Conservation (phyloP, 2,329 filamentous ascomycete genomes). For the Botrytis sinoallii region DNA sequence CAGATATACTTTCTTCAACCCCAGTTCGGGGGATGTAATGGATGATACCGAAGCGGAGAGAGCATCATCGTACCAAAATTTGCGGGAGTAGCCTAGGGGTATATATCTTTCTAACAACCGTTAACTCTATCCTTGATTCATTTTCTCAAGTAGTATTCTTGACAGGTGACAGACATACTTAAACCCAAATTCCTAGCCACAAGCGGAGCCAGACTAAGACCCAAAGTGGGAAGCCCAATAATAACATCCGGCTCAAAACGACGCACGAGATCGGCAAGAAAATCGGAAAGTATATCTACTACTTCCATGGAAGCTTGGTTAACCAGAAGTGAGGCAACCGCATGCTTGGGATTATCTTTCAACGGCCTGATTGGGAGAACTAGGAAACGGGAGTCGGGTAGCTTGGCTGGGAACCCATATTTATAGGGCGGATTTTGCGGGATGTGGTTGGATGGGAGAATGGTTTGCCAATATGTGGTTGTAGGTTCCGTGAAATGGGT, state of each 20-base stretch:
- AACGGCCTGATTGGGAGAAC: constrained; percentile 30
- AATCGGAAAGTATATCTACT: constrained; percentile 21
- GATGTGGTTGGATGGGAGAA: constrained; percentile 18
- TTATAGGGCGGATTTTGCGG: constrained; percentile 24
- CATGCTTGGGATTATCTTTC: constrained; percentile 21
- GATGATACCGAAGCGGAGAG: constrained; percentile 31
- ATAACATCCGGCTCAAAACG: constrained; percentile 28
- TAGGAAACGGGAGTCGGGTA: constrained; percentile 30
- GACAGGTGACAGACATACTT: constrained; percentile 22
- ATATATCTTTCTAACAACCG: constrained; percentile 28
- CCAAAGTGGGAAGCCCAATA: constrained; percentile 34
- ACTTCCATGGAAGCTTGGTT: constrained; percentile 32
- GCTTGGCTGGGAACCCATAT: constrained; percentile 27
- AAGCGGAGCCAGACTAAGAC: constrained; percentile 27
- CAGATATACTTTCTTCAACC: constrained; percentile 29
- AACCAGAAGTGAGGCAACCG: constrained; percentile 33
- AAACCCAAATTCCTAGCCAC: constrained; percentile 29
- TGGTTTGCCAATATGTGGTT: constrained; percentile 33
- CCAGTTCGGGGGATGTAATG: constrained; percentile 30
- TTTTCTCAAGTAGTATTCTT: not conserved
- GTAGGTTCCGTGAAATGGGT: constrained; percentile 31
- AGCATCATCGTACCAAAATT: constrained; percentile 34
- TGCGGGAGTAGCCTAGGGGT: constrained; percentile 34
- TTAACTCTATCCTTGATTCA: not conserved
- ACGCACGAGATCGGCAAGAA: constrained; percentile 23